Base-by-base conservation (phyloP, 1,139 yeast genomes). In the Kodamaea alishanica region DNA sequence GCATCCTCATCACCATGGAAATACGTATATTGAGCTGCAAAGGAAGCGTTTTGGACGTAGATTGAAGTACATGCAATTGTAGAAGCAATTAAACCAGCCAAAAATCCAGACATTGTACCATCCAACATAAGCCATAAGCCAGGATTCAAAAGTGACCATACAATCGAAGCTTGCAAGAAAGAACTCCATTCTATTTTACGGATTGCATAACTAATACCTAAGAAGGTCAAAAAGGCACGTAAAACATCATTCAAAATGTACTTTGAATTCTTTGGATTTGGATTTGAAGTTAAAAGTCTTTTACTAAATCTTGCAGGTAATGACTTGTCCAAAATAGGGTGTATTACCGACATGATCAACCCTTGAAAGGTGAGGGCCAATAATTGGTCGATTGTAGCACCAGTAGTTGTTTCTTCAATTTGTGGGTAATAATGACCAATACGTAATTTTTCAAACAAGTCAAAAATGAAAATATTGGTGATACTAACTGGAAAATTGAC, bases 131-230 rank as follows among this genome's bases (percentile, higher is more conserved):
- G 63, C 96, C 97, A 89, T 43, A 89, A 66, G 10, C 87, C 79
- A 1, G 94, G 84, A 61, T 85, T 86, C 42, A 87, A 70, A 37
- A 83, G 65, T 4, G 84, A 74, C 88, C 95, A 86, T 6, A 84
- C 75, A 33, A 79, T 68, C 6, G 90, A 78, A 4, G 88, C 87
- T 55, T 88, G 95, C 32, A 82, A 62, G 12, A 87, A 76, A 0
- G 89, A 79, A 32, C 75, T 66, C 96, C 96, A 88, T 47, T 84
- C 84, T 34, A 87, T 73, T 50, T 84, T 84, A 46, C 94, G 76
- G 33, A 89, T 76, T 20, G 95, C 95, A 54, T 86, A 89, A 6
- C 87, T 77, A 24, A 90, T 78, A 3, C 97, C 97, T 45, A 89
- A 64, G 51, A 89, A 79, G 6, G 95, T 89, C 35, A 87, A 81